Base-by-base conservation (phyloP, 202 grass and related monocot species). In the Hordeum pubiflorum region DNA sequence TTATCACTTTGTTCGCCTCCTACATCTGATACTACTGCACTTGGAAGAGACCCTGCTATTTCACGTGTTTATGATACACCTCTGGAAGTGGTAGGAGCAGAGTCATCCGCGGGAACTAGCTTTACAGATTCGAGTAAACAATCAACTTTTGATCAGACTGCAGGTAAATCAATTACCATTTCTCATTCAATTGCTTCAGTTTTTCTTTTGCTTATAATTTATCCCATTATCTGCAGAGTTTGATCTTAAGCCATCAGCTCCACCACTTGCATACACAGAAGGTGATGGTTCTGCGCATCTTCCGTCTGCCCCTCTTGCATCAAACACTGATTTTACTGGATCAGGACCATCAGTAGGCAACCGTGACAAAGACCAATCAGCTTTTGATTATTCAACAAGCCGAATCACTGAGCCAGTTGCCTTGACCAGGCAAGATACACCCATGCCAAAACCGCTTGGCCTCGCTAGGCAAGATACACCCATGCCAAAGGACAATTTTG, bases 1-100 rank as follows among this genome's bases (percentile, higher is more conserved):
- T 82, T 99, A 58, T 79, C 93, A 88, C 97, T 94, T 40, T 99
- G 92, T 89, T 88, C 89, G 26, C 97, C 97, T 70, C 97, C 90
- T 69, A 76, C 80, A 63, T 79, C 69, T 86, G 85, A 89, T 81
- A 92, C 64, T 82, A 62, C 58, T 82, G 87, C 68, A 34, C 76
- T 82, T 65, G 90, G 90, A 56, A 93, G 89, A 76, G 97, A 96
- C 66, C 75, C 87, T 69, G 79, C 84, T 85, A 82, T 86, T 40
- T 87, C 89, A 13, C 86, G 52, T 86, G 72, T 78, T 76, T 58
- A 58, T 40, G 92, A 95, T 15, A 66, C 83, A 83, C 71, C 85
- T 77, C 73, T 69, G 18, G 91, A 91, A 86, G 77, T 72, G n/a
- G 40, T 63, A 81, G 83, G 79, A 76, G 36, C 81, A 37, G 84